Base-by-base conservation (phyloP, 495 filamentous ascomycete genomes). In the Tuber umbilicatum region DNA sequence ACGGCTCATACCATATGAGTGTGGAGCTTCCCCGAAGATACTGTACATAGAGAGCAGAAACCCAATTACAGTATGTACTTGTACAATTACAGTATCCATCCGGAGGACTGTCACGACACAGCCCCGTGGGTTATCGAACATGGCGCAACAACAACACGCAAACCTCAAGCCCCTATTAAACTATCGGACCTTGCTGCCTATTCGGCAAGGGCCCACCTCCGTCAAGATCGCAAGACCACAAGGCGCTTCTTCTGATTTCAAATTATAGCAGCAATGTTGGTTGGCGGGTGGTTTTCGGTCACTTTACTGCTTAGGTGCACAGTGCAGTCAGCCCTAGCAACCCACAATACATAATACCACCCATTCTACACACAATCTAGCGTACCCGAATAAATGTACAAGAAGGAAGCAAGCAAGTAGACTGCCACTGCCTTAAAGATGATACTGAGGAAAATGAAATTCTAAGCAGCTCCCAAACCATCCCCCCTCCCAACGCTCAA, bases 341-440 rank as follows among this genome's bases (percentile, higher is more conserved):
- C n/a, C 27, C 27, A 31, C 69, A 21, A 70, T 37, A 42, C 42
- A 70, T 45, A 16, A 27, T 70, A 47, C 69, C 16, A 14, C 69
- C 7, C 68, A 70, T 42, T 39, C 47, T 55, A 55, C 23, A 55
- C 47, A 55, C 47, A 55, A 55, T 55, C 47, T 55, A 55, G 47
- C 47, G 23, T 12, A 55, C 47, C 47, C 23, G 47, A n/a, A 55
- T 55, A 55, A 55, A 55, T 55, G 21, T 55, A 55, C 47, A 55
- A n/a, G 23, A 27, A 47, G 19, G 5, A 47, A 55, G 9, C 23
- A n/a, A 55, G 47, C 23, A 55, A 55, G 47, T 12, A 55, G 47
- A n/a, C 23, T 55, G 23, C 23, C 23, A 12, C 23, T 55, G 47
- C 7, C 23, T 55, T n/a, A 19, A 7, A 23, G 47, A n/a, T 10